Conservation (phyloP, 441 rosid genomes). For the Rhodomyrtus psidioides region DNA sequence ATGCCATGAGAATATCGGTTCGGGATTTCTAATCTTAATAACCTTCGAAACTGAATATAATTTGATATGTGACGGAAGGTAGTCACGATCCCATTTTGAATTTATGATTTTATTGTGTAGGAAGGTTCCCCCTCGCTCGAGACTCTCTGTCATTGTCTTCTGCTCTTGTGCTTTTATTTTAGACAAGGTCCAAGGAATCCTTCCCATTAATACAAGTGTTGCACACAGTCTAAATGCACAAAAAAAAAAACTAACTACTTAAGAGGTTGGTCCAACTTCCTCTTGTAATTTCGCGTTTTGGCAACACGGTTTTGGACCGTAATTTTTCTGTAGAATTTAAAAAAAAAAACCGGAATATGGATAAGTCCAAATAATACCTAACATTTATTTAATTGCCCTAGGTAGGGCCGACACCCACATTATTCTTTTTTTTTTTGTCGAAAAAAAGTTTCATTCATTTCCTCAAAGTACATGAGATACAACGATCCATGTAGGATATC, state of each 20-base stretch:
- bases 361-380: not conserved
- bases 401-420: not conserved
- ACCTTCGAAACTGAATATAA: no score
- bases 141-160: not conserved
- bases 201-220: not conserved
- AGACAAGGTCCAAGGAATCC: not conserved
- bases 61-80: no score
- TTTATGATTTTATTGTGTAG: no score
- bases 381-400: not conserved
- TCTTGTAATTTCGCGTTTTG: not conserved
- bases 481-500: no score
- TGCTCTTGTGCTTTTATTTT: not conserved
- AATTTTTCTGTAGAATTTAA: not conserved
- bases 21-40: not conserved
- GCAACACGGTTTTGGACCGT: not conserved
- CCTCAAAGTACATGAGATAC: no score
- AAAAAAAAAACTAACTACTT: not conserved
- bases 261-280: not conserved
- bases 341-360: not conserved
- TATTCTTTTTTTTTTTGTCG: no score
- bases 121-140: not conserved
- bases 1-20: not conserved
- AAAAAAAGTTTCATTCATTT: no score
- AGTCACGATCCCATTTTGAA: no score
- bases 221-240: not conserved